Conservation (phyloP, 2,329 filamentous ascomycete genomes). For the Colletotrichum sp. region DNA sequence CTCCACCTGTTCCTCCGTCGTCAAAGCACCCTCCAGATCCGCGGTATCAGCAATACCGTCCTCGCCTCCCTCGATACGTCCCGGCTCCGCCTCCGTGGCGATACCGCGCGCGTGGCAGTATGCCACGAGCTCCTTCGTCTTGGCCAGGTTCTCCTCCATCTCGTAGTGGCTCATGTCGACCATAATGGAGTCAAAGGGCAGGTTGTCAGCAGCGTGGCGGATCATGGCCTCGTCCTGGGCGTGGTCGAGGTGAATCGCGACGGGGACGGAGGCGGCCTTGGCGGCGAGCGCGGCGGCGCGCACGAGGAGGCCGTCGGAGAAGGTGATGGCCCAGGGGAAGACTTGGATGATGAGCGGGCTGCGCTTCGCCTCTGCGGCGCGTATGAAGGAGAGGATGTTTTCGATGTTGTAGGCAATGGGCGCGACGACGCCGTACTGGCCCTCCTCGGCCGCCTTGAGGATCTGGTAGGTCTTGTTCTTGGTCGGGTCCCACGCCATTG, state of each 20-base stretch:
- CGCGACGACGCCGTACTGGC: constrained; percentile 59
- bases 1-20: constrained; percentile 71
- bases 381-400: constrained; percentile 70
- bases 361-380: constrained; percentile 69
- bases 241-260: constrained; percentile 71
- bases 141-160: constrained; percentile 70
- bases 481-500: constrained; percentile 26
- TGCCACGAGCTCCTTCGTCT: constrained; percentile 64
- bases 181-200: constrained; percentile 75
- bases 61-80: constrained; percentile 67
- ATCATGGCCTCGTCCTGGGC: constrained; percentile 66
- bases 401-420: constrained; percentile 69
- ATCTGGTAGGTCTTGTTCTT: constrained; percentile 40
- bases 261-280: constrained; percentile 58
- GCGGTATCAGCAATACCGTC: constrained; percentile 69
- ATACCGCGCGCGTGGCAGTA: constrained; percentile 70
- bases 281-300: constrained; percentile 61
- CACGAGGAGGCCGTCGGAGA: constrained; percentile 59
- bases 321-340: constrained; percentile 74
- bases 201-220: constrained; percentile 56
- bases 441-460: constrained; percentile 56
- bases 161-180: constrained; percentile 79
- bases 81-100: constrained; percentile 72
- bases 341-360: constrained; percentile 73
- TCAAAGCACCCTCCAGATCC: constrained; percentile 57